These are phyloP conservation scores for Knufia petricola DNA, from an alignment of 2,329 filamentous ascomycete species.

Conservation along the genomic window DNA sequence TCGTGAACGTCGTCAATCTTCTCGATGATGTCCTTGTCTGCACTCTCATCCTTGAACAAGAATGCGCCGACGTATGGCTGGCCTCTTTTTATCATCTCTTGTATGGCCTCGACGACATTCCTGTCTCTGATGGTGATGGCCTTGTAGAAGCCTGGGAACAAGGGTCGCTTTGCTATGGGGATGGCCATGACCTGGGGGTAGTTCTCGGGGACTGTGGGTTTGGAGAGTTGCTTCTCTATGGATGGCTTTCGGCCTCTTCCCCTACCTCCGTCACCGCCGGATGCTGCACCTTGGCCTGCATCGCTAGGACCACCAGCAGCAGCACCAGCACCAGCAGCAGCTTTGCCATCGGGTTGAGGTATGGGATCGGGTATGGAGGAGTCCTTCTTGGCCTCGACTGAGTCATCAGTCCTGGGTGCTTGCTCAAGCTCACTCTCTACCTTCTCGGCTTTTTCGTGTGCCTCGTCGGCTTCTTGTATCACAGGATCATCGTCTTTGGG, in stretches of 20 bases:
- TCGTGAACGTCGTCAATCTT: constrained; percentile 87
- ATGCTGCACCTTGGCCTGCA: constrained; percentile 31
- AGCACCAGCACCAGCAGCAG: constrained; percentile 29
- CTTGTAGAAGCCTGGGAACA: constrained; percentile 98
- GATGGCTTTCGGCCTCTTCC: constrained; percentile 56
- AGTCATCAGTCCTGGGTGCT: constrained; percentile 28
- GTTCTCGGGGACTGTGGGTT: constrained; percentile 82
- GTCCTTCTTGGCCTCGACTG: constrained; percentile 36
- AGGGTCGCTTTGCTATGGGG: constrained; percentile 81
- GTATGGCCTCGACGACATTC: constrained; percentile 81
- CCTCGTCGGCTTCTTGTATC: constrained; percentile 29
- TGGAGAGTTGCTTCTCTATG: constrained; percentile 67
- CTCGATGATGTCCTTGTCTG: constrained; percentile 88
- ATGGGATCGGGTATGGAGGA: constrained; percentile 29
- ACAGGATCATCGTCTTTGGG: constrained; percentile 35
- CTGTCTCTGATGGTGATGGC: constrained; percentile 93
- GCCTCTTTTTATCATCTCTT: constrained; percentile 91
- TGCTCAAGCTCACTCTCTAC: constrained; percentile 33
- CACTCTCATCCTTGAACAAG: constrained; percentile 89
- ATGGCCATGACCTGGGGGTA: constrained; percentile 98
- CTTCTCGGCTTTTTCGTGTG: constrained; percentile 39
- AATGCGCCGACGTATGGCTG: constrained; percentile 97
- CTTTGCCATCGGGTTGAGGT: constrained; percentile 38
- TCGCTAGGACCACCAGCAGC: constrained; percentile 35
- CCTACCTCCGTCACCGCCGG: constrained; percentile 52